These are phyloP conservation scores for Colletotrichum aenigma DNA, from an alignment of 2,329 filamentous ascomycete genomes.

Conservation along the genomic window DNA sequence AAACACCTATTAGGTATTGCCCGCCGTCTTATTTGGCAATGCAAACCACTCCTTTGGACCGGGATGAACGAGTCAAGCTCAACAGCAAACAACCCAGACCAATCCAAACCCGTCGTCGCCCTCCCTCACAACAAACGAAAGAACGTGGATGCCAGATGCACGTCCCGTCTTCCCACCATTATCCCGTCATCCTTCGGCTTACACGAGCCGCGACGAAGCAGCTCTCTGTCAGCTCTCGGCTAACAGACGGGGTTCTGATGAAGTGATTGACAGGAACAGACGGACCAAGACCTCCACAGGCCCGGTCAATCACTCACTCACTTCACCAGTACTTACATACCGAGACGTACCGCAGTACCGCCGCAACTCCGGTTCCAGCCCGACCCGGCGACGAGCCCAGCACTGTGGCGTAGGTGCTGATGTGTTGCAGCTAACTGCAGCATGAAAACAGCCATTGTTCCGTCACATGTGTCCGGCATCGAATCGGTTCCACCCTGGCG, in stretches of 20 bases:
- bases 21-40: background rate
- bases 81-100: background rate
- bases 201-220: background rate
- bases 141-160: background rate
- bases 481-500: background rate
- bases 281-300: background rate
- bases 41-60: background rate
- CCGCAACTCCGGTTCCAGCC: slow-evolving; percentile 4
- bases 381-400: background rate
- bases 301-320: background rate
- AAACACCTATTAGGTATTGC: background rate
- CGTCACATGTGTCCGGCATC: slow-evolving; percentile 9
- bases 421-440: background rate
- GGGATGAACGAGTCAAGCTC: slow-evolving; percentile 12
- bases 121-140: slow-evolving; percentile 6
- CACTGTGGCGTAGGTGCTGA: slow-evolving; percentile 2
- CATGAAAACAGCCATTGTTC: slow-evolving; percentile 17
- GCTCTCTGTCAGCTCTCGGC: slow-evolving; percentile 8
- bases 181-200: slow-evolving; percentile 1
- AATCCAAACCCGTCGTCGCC: slow-evolving; percentile 4
- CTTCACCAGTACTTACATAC: background rate
- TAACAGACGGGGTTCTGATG: slow-evolving; percentile 1
- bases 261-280: background rate
- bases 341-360: slow-evolving; percentile 3
- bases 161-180: background rate